These are phyloP conservation scores for Amauroascus niger DNA, from an alignment of 2,329 filamentous ascomycete species.

Conservation along the genomic window DNA sequence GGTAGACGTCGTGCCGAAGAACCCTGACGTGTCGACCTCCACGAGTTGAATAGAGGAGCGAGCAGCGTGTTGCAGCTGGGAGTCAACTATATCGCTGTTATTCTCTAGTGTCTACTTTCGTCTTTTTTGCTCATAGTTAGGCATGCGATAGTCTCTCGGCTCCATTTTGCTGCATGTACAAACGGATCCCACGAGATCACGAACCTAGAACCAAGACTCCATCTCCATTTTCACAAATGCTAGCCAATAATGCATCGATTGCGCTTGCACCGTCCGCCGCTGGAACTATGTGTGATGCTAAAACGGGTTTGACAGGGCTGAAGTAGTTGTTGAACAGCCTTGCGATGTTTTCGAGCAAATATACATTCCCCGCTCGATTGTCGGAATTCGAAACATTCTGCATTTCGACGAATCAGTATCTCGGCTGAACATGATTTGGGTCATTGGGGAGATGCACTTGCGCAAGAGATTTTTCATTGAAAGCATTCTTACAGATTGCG, in stretches of 20 bases:
- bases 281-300: conserved; percentile 18
- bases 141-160: neutral
- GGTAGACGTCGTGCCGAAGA: conserved; percentile 15
- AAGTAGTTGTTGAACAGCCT: conserved; percentile 25
- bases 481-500: conserved; percentile 11
- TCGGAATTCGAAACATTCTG: conserved; percentile 17
- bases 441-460: conserved; percentile 3
- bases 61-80: conserved; percentile 18
- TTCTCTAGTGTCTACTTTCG: neutral
- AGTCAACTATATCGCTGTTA: conserved; percentile 17
- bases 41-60: conserved; percentile 17
- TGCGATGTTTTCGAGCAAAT: conserved; percentile 17
- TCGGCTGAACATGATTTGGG: neutral
- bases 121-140: neutral
- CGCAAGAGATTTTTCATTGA: conserved; percentile 8
- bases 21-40: conserved; percentile 16
- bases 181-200: conserved; percentile 24
- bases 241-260: conserved; percentile 26
- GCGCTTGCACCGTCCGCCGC: conserved; percentile 18
- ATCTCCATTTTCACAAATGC: conserved; percentile 29
- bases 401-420: neutral
- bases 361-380: conserved; percentile 19
- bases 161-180: neutral
- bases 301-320: conserved; percentile 19
- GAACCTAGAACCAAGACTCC: conserved; percentile 26